These are phyloP conservation scores for Zychaea mexicana DNA, from an alignment of 371 early-diverging fungal genomes.

Conservation along the genomic window DNA sequence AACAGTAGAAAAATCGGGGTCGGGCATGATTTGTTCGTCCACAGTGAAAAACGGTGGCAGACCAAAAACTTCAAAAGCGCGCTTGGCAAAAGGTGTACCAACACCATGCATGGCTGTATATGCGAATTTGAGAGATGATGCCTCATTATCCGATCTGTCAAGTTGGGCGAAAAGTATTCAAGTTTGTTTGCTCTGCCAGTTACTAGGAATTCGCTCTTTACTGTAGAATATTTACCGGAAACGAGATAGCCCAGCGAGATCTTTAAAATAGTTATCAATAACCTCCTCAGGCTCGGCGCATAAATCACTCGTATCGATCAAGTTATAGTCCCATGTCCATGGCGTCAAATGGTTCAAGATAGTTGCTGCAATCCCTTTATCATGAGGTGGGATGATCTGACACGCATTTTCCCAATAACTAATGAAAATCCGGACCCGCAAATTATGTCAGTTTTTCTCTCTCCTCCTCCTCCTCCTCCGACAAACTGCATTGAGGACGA, in stretches of 20 bases:
- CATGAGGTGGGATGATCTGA: constrained; percentile 92
- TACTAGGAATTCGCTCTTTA: too few relatives aligned
- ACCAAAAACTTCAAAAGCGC: constrained; percentile 70
- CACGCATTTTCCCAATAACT: constrained; percentile 87
- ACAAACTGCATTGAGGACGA: not conserved
- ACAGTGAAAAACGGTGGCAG: constrained; percentile 69
- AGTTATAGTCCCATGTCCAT: constrained; percentile 76
- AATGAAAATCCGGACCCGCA: not conserved
- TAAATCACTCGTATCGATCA: constrained; percentile 52
- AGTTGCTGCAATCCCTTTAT: constrained; percentile 76
- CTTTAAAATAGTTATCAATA: constrained; percentile 73
- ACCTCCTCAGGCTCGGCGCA: constrained; percentile 60
- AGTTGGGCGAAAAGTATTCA: too few relatives aligned
- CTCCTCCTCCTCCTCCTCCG: not conserved
- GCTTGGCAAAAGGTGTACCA: constrained; percentile 76
- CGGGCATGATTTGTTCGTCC: constrained; percentile 73
- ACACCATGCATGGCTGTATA: constrained; percentile 99
- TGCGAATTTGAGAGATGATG: constrained; percentile 65
- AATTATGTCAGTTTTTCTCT: not conserved
- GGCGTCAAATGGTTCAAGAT: constrained; percentile 77
- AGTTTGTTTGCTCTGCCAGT: too few relatives aligned
- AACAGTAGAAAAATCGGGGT: constrained; percentile 95
- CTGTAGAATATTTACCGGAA: constrained; percentile 25
- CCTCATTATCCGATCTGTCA: constrained; percentile 38
- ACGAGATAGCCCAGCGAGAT: constrained; percentile 50